A percentile compares a stretch with the other conserved stretches of the same genome.
phyloP scores from a whole-genome alignment of 1,284 basidiomycete genomes.

The Caloboletus firmus region DNA sequence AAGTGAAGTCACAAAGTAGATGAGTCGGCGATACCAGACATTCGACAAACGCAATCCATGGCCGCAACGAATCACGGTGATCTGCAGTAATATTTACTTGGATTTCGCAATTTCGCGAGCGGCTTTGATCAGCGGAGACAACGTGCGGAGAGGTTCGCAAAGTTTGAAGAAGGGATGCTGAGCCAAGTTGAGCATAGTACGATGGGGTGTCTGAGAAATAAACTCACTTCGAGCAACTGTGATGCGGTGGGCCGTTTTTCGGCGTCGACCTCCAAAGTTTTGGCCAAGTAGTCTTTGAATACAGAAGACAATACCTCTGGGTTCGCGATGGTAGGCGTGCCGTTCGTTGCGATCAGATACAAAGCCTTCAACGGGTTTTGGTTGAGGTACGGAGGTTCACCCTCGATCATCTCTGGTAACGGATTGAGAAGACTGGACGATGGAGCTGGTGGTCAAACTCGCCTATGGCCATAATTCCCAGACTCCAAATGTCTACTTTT shows the following conservation, averaged over 20 bases:
- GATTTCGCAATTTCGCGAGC: conserved; percentile 82
- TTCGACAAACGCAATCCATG: neutral
- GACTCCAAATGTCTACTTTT: conserved; percentile 97
- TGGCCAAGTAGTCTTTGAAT: conserved; percentile 91
- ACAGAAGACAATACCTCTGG: conserved; percentile 84
- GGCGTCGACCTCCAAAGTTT: conserved; percentile 92
- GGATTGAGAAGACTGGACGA: conserved; percentile 4
- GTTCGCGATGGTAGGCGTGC: conserved; percentile 96
- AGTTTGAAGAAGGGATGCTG: conserved; percentile 89
- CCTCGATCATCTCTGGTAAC: conserved; percentile 93
- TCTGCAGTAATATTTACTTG: conserved; percentile 38
- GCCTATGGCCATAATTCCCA: conserved; percentile 99
- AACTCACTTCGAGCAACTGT: conserved; percentile 71
- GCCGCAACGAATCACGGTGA: neutral
- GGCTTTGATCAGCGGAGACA: conserved; percentile 91
- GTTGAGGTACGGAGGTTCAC: conserved; percentile 96
- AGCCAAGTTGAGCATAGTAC: conserved; percentile 1
- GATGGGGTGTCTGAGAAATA: neutral
- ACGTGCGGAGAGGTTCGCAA: conserved; percentile 82
- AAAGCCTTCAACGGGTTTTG: conserved; percentile 95
- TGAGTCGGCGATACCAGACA: conserved; percentile 4
- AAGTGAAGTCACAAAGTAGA: conserved; percentile 10
- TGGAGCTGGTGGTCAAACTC: conserved; percentile 10
- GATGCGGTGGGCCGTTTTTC: conserved; percentile 90
- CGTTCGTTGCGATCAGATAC: conserved; percentile 97